These are phyloP conservation scores for Aspergillus homomorphus DNA, from an alignment of 495 filamentous ascomycete genomes.

Conservation along the genomic window DNA sequence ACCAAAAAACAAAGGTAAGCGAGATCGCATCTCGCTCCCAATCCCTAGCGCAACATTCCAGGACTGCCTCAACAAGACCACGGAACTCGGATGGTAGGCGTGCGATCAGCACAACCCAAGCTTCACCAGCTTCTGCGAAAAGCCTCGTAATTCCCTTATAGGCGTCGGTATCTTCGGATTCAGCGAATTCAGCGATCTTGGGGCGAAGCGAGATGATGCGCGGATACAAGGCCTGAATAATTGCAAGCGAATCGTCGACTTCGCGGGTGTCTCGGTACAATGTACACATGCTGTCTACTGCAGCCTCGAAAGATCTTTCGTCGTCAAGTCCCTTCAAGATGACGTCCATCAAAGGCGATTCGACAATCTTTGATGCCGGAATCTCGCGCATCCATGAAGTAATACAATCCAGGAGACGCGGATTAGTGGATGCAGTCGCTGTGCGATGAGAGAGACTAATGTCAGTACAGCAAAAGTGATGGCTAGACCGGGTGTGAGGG, in stretches of 20 bases:
- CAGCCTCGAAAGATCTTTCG: constrained; percentile 76
- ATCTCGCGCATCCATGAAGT: constrained; percentile 95
- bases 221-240: constrained; percentile 83
- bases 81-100: constrained; percentile 77
- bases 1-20: constrained; percentile 96
- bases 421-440: constrained; percentile 74
- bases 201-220: constrained; percentile 74
- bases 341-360: constrained; percentile 77
- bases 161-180: constrained; percentile 78
- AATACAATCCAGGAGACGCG: constrained; percentile 88
- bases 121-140: constrained; percentile 89
- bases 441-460: constrained; percentile 1
- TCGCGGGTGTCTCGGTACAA: constrained; percentile 92
- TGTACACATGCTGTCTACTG: constrained; percentile 89
- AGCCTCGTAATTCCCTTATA: constrained; percentile 86
- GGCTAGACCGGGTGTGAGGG: neutral
- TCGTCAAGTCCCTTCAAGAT: constrained; percentile 72
- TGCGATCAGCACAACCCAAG: constrained; percentile 88
- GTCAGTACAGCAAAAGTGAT: neutral
- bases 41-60: constrained; percentile 86
- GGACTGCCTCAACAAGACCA: constrained; percentile 80
- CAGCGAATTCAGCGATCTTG: constrained; percentile 70
- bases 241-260: constrained; percentile 73
- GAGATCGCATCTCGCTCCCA: constrained; percentile 84
- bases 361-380: constrained; percentile 75